Evolutionary conservation across 164 flowering plant species (phyloP).

Genomic region (Aristolochia contorta): DNA sequence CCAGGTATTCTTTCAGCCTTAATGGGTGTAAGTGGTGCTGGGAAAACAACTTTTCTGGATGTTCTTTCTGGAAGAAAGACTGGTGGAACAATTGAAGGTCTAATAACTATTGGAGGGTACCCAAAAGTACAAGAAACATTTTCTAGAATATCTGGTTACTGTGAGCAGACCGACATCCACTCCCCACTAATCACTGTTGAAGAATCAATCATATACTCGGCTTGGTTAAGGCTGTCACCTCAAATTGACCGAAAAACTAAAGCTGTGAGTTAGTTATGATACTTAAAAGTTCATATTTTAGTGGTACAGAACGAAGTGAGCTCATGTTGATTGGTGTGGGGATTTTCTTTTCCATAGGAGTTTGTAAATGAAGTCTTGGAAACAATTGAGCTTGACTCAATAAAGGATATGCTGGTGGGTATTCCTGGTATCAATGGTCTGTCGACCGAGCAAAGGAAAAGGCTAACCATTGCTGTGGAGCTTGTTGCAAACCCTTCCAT

Average conservation of each 20-base stretch:
- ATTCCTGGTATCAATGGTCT: constrained; percentile 62
- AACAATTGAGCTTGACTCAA: constrained; percentile 62
- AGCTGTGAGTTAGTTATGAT: constrained; percentile 25
- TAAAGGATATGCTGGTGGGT: constrained; percentile 62
- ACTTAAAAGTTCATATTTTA: too few species aligned
- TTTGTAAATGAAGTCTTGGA: constrained; percentile 71
- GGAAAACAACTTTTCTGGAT: constrained; percentile 79
- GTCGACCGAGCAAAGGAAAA: constrained; percentile 75
- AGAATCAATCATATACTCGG: constrained; percentile 68
- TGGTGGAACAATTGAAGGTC: constrained; percentile 63
- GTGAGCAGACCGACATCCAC: constrained; percentile 57
- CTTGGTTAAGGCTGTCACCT: constrained; percentile 59
- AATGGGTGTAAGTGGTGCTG: constrained; percentile 90
- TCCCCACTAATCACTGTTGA: constrained; percentile 39
- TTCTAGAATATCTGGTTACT: constrained; percentile 78
- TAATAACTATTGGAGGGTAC: constrained; percentile 56
- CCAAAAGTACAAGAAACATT: constrained; percentile 73
- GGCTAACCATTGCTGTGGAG: constrained; percentile 82
- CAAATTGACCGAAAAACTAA: constrained; percentile 42
- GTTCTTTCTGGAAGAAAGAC: constrained; percentile 83
- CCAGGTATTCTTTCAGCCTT: constrained; percentile 82
- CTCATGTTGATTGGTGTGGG: too few species aligned
- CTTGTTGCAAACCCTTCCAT: constrained; percentile 45
- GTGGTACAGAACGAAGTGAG: too few species aligned
- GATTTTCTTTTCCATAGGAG: constrained; percentile 21